A percentile compares a stretch with the other conserved stretches of the same genome.
Evolutionary conservation across 805 yeast species (phyloP).

Genomic region (Barnettozyma californica): DNA sequence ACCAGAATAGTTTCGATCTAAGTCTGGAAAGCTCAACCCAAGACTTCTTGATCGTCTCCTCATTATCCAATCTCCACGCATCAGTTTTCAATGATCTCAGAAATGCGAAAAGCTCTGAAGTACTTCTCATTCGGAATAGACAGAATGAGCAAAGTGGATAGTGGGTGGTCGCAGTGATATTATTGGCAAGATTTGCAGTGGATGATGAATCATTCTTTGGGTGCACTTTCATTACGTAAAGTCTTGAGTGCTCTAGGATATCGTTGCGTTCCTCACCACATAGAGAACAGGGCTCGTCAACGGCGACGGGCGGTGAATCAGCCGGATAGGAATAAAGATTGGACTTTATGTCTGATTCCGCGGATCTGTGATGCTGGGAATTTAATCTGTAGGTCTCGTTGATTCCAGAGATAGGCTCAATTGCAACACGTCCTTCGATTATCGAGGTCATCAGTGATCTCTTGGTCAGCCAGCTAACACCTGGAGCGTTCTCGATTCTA

Average conservation of each 20-base stretch:
- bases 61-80: constrained; percentile 53
- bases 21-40: constrained; percentile 64
- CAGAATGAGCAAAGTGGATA: constrained; percentile 83
- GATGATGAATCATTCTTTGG: constrained; percentile 17
- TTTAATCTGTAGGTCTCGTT: constrained; percentile 62
- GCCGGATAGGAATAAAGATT: constrained; percentile 40
- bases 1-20: constrained; percentile 75
- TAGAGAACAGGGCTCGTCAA: constrained; percentile 68
- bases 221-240: constrained; percentile 58
- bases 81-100: constrained; percentile 54
- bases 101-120: constrained; percentile 79
- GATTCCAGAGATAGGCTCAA: constrained; percentile 82
- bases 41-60: constrained; percentile 38
- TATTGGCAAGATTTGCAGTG: constrained; percentile 12
- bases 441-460: constrained; percentile 59
- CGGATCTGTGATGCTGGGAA: constrained; percentile 19
- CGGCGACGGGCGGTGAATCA: constrained; percentile 65
- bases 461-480: constrained; percentile 56
- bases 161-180: constrained; percentile 30
- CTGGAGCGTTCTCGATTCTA: constrained; percentile 57
- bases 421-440: constrained; percentile 72
- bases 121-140: constrained; percentile 68
- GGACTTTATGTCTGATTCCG: constrained; percentile 24
- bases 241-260: constrained; percentile 68
- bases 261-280: constrained; percentile 79